Base-by-base conservation (phyloP, 495 filamentous ascomycete genomes). In the Oleoguttula mirabilis region DNA sequence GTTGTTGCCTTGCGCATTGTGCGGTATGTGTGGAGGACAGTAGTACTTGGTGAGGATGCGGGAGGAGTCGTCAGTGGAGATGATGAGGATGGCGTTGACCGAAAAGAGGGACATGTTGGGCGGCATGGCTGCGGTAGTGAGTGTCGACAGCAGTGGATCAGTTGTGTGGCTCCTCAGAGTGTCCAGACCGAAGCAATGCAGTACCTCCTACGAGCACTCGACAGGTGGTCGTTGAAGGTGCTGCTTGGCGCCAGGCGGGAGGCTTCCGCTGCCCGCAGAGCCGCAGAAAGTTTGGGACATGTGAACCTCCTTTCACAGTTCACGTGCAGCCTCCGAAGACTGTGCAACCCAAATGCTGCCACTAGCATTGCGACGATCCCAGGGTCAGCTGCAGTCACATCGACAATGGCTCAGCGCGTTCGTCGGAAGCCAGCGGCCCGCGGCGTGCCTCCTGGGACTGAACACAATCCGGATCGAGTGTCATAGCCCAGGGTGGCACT, bases 21-120 rank as follows among this genome's bases (percentile, higher is more conserved):
- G 38, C n/a, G 52, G 52, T 17, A 48, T 40, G 64, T 95, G 90
- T 37, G 86, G 88, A 36, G 84, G 72, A 44, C 71, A 81, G 73
- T 90, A 98, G 75, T 96, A 98, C 67, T 94, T 94, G 37, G 86
- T 71, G 60, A 94, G 85, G 66, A 98, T 82, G 54, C 90, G 79
- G 45, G 81, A 81, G 54, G 80, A 79, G 56, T 95, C 88, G 58
- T 90, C 79, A 47, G 80, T 77, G 54, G 77, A 82, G 65, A 95
- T 81, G 59, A 94, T 76, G 61, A 95, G 74, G 66, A 96, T 79
- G 52, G 88, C 88, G 60, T 88, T 88, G 55, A 95, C 79, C 44
- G 84, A 83, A 68, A 90, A 88, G 47, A 96, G 76, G 44, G 86
- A 85, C 61, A 96, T 77, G 49, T 69, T 71, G 20, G 71, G 64